Base-by-base conservation (phyloP, 257 asterid species). In the Misopates orontium region DNA sequence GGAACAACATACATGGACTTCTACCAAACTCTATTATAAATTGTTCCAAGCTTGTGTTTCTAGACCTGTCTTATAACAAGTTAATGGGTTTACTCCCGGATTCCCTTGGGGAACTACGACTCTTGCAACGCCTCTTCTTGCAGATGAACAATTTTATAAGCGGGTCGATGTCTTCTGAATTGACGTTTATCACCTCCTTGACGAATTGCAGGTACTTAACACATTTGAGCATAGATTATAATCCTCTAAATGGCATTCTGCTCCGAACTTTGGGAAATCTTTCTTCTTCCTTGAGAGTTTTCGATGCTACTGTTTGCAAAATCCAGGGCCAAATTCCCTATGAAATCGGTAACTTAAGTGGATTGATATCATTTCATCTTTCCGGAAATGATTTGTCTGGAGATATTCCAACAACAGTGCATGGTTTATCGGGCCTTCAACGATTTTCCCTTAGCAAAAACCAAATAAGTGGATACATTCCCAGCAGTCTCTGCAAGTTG, bases 281-380 rank as follows among this genome's bases (percentile, higher is more conserved):
- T 47, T 47, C 52, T 13, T 32, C 68, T 47, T 47, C 17, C 13
- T 1, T 47, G 6, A 10, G 13, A 8, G 4, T 4, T 47, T 1
- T 47, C 1, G 4, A 47, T 17, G 18, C 18, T 47, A 0, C 0
- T 8, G 6, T 1, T 0, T 16, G 61, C 20, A 10, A 21, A 42
- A 51, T 83, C 13, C 23, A 47, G 14, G 88, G 88, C 1, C 21
- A 0, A 1, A 75, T 80, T 48, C 80, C 85, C 8, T 5, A 39
- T 7, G 71, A 58, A 44, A 56, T 80, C 1, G 79, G 85, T 4
- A 80, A 77, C 53, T 66, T 74, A 56, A 67, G 54, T 17, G 50
- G 61, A 39, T 73, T 73, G 58, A 5, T 4, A 11, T 12, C 4
- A 0, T 50, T 74, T 25, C 2, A 16, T 40, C 10, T 74, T 3